Base-by-base conservation (phyloP, 163 green algal species). In the Trebouxia gelatinosa region DNA sequence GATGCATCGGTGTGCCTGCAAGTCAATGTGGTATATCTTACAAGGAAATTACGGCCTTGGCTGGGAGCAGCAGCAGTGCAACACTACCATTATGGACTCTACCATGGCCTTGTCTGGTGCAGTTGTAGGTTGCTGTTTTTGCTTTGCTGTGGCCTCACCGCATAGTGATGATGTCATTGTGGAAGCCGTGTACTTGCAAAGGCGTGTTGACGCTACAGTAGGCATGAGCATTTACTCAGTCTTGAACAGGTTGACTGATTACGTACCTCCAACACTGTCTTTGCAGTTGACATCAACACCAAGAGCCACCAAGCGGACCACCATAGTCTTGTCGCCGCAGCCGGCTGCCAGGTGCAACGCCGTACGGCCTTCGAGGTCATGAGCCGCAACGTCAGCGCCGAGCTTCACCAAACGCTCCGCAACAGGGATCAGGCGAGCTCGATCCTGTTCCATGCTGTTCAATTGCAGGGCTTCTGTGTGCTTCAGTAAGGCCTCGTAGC, bases 1-100 rank as follows among this genome's bases (percentile, higher is more conserved):
- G 87, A 71, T 92, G 87, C 87, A 92, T 92, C 3, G 87, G 75
- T 5, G 87, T 92, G 78, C 87, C 87, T 82, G 75, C 81, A 68
- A 29, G 28, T 46, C 16, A 43, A 40, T n/a, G 23, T 1, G 31
- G 51, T 32, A 9, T 13, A 54, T 54, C 9, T 54, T 54, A 13
- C 13, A 9, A 54, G 13, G 9, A 9, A 54, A 23, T 54, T 54
- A 9, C 43, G 11, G 43, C 43, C 9, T 13, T 23, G 13, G 43
- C 43, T 54, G 43, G 43, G 43, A 54, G 43, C 13, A 13, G 43
- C 43, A 54, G 43, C 43, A 54, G 43, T 54, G 13, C 11, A 9
- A 54, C 9, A 13, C 43, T 54, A 13, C 13, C 43, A 23, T 54
- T 13, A 54, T 13, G 9, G 43, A 9, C 43, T 54, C 9, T 54